Conservation (phyloP, 192 early-diverging fungal genomes). For the Coemansia brasiliensis region DNA sequence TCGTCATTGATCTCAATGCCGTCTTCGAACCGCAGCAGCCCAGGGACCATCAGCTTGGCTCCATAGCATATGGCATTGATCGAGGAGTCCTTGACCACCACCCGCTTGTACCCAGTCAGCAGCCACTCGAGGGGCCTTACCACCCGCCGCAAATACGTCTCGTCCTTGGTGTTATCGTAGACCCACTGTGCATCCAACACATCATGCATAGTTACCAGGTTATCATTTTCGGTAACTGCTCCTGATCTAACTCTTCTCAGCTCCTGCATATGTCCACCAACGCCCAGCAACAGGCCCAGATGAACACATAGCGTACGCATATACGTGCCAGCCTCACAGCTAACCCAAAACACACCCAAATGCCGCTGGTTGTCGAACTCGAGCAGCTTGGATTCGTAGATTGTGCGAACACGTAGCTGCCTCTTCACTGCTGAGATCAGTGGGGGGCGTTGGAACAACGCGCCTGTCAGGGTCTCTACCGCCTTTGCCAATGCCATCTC, state of each 20-base stretch:
- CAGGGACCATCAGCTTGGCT: slow-evolving; percentile 98
- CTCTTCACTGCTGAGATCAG: slow-evolving; percentile 99
- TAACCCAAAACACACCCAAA: slow-evolving; percentile 95
- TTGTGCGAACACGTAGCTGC: slow-evolving; percentile 97
- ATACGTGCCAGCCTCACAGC: slow-evolving; percentile 98
- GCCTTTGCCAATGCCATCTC: slow-evolving; percentile 84
- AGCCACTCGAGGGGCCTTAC: slow-evolving; percentile 94
- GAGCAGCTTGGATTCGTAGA: slow-evolving; percentile 92
- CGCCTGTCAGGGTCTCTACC: slow-evolving; percentile 96
- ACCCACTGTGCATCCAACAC: slow-evolving; percentile 98
- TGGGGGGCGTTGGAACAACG: slow-evolving; percentile 98
- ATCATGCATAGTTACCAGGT: slow-evolving; percentile 98
- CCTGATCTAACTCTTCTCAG: slow-evolving; percentile 95
- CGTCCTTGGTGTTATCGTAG: slow-evolving; percentile 97
- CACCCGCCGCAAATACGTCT: slow-evolving; percentile 91
- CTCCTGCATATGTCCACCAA: slow-evolving; percentile 99
- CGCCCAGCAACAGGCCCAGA: slow-evolving; percentile 90
- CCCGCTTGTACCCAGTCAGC: slow-evolving; percentile 91
- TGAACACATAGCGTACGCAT: slow-evolving; percentile 99
- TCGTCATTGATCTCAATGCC: slow-evolving; percentile 96
- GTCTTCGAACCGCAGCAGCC: slow-evolving; percentile 92
- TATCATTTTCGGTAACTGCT: slow-evolving; percentile 86
- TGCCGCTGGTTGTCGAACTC: slow-evolving; percentile 98
- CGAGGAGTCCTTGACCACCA: slow-evolving; percentile 97
- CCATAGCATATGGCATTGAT: slow-evolving; percentile 99